These are phyloP conservation scores for Phytopythium ostracodes DNA, from an alignment of 352 stramenopile species.

Conservation along the genomic window DNA sequence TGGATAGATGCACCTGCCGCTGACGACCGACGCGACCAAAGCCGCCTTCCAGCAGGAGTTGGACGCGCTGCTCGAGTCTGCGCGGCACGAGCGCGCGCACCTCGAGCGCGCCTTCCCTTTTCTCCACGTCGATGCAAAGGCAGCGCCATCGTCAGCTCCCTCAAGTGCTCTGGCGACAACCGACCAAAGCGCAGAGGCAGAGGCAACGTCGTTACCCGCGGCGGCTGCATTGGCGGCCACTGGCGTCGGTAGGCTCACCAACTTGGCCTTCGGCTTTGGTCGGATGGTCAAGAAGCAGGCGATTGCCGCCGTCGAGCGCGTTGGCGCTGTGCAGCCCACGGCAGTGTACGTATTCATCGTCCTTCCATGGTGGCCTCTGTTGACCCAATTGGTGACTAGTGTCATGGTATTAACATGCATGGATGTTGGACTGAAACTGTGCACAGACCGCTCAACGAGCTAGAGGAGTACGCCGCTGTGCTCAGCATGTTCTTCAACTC, in stretches of 20 bases:
- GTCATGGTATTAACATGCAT: not conserved
- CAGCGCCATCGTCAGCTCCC: too few species aligned
- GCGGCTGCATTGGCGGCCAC: conserved; percentile 16
- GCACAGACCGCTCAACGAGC: conserved; percentile 42
- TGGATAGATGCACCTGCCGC: conserved; percentile 47
- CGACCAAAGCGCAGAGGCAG: not conserved
- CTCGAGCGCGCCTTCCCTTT: conserved; percentile 64
- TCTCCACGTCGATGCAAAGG: conserved; percentile 24
- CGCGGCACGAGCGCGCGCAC: conserved; percentile 37
- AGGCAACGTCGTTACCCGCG: conserved; percentile 12
- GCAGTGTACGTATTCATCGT: conserved; percentile 36
- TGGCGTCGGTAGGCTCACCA: conserved; percentile 71
- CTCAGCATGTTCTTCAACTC: conserved; percentile 75
- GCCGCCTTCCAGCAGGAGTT: conserved; percentile 50
- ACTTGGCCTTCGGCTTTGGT: conserved; percentile 76
- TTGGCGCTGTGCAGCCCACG: conserved; percentile 50
- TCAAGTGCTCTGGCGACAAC: not conserved
- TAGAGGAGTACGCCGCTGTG: conserved; percentile 70
- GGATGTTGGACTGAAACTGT: not conserved
- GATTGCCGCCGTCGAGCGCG: conserved; percentile 74
- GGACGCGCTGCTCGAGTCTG: conserved; percentile 49
- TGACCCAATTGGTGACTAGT: not conserved
- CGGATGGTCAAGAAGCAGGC: conserved; percentile 85
- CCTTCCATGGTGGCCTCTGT: too few species aligned
- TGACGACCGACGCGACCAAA: conserved; percentile 43